These are phyloP conservation scores for Saccharomycopsis olivae DNA, from an alignment of 805 yeast species.

Conservation along the genomic window DNA sequence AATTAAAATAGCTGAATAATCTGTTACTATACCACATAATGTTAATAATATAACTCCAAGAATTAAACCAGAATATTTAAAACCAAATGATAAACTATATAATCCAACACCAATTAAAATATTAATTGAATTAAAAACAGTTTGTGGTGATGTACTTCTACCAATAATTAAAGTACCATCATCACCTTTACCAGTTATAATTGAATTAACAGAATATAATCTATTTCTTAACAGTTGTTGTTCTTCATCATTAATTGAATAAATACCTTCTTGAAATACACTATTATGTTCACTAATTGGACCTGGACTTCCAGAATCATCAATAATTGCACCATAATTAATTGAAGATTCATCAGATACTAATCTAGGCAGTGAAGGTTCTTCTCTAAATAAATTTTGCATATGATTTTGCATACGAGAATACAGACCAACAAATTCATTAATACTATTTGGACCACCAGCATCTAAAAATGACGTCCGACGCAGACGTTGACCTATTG, in stretches of 20 bases:
- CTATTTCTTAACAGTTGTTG: constrained; percentile 9
- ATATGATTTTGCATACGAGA: constrained; percentile 11
- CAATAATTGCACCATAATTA: constrained; percentile 3
- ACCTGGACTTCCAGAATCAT: background rate
- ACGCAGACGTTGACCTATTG: constrained; percentile 17
- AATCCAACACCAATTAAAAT: constrained; percentile 70
- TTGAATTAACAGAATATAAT: constrained; percentile 10
- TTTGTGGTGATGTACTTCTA: constrained; percentile 60
- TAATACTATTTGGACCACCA: constrained; percentile 29
- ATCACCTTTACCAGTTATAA: constrained; percentile 10
- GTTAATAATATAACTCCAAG: constrained; percentile 35
- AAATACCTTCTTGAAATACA: background rate
- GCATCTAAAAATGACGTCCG: constrained; percentile 27
- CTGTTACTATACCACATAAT: constrained; percentile 38
- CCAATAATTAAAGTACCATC: constrained; percentile 21
- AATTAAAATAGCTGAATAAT: constrained; percentile 42
- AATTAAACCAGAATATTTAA: constrained; percentile 59
- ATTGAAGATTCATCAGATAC: background rate
- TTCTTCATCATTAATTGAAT: constrained; percentile 14
- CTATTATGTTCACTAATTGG: background rate
- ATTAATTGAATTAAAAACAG: constrained; percentile 68
- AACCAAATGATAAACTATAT: constrained; percentile 61
- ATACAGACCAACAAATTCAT: constrained; percentile 27
- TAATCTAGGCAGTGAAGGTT: background rate
- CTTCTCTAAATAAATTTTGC: constrained; percentile 13